Evolutionary conservation across 441 rosid genomes (phyloP), one percentile per base, ranked within the genome.

Genomic region (Populus hybrid): DNA sequence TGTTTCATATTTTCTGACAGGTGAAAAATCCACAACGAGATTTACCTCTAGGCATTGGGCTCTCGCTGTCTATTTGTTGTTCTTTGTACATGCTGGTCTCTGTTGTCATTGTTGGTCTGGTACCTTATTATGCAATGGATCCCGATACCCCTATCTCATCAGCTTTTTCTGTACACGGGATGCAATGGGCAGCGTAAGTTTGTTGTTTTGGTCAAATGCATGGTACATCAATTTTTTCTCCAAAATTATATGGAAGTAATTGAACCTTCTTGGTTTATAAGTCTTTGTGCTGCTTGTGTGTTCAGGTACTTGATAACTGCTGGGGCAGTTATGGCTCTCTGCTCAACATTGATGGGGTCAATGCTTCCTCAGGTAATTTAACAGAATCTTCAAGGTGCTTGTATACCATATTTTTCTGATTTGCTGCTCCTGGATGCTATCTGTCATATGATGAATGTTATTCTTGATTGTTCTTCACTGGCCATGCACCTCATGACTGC

Each of bases 61-160:
- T 86, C 73, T 89, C 99, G 20, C 89, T 96, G 75, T 92, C 90
- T 10, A 88, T 91, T 70, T 96, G 99, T 72, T 94, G 98, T 82
- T 75, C 92, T 12, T 80, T 96, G 69, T 96, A 96, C 87, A 94
- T 96, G 98, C 87, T 94, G 88, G 97, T 96, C 30, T 96, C 98
- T 57, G 73, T 86, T 59, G 98, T 96, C 16, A 83, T 96, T 84
- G 98, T 96, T 80, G 99, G 99, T 76, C 84, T 96, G 82, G 93
- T 96, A 35, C 99, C 99, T 67, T 96, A 96, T 81, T 90, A 89
- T 83, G 92, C 88, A 18, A 89, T 96, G 98, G 95, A 94, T 84
- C 99, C 97, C 11, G 98, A 96, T 83, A 96, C 99, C 30, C 99
- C 99, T 6, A 96, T 96, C 76, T 96, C 99, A 61, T 90, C 98